These are phyloP conservation scores for Conticribra guillardii DNA, from an alignment of 108 stramenopile genomes.

Conservation along the genomic window DNA sequence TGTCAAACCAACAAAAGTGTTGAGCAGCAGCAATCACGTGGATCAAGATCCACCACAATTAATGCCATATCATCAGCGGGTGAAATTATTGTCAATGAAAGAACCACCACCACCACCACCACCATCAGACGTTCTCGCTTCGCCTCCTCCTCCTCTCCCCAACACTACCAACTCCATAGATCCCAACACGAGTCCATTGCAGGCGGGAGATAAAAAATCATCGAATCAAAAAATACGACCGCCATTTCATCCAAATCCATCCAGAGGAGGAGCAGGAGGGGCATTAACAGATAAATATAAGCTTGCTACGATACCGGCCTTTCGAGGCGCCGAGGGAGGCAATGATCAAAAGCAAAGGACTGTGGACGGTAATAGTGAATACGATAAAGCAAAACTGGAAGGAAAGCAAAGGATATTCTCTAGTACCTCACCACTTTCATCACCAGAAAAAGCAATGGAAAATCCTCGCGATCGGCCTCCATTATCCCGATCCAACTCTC, in stretches of 20 bases:
- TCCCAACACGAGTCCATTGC: neutral
- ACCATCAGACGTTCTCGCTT: neutral
- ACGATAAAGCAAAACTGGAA: neutral
- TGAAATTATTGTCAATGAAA: constrained; percentile 34
- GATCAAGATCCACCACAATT: constrained; percentile 34
- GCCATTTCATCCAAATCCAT: neutral
- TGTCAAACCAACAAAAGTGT: neutral
- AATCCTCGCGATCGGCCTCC: constrained; percentile 18
- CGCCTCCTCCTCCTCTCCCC: neutral
- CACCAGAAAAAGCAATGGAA: neutral
- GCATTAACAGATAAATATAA: constrained; percentile 31
- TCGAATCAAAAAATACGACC: neutral
- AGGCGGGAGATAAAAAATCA: neutral
- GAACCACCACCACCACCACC: constrained; percentile 6
- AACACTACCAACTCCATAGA: too few species aligned
- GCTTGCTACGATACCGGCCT: constrained; percentile 35
- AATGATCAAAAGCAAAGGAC: neutral
- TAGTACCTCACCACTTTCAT: neutral
- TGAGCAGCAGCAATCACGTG: neutral
- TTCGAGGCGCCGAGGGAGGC: constrained; percentile 8
- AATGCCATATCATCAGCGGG: constrained; percentile 60
- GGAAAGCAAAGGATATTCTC: neutral
- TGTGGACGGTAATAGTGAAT: neutral
- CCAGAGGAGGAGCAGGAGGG: too few species aligned
- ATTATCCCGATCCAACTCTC: neutral